Evolutionary conservation across 352 stramenopile genomes (phyloP).

Genomic region (Nannochloropsis limnetica): DNA sequence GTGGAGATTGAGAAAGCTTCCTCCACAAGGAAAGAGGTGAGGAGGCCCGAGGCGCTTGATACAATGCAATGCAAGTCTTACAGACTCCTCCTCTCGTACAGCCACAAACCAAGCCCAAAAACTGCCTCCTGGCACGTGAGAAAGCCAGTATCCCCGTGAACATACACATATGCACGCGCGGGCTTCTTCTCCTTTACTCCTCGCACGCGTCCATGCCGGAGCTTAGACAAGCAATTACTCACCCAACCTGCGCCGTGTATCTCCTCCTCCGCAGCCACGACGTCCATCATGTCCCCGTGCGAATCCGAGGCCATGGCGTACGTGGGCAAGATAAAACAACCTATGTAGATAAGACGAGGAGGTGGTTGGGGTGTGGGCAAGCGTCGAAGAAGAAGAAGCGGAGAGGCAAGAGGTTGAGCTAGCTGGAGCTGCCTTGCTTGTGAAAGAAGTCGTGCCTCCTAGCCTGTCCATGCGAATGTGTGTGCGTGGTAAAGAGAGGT

Average conservation of each 20-base stretch:
- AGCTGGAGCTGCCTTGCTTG: background rate
- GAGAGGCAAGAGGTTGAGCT: background rate
- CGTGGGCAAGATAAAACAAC: background rate
- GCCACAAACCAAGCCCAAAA: too few relatives aligned
- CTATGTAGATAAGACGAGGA: background rate
- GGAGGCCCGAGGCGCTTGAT: background rate
- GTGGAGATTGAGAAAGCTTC: background rate
- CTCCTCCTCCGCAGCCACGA: background rate
- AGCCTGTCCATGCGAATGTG: background rate
- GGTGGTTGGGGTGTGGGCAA: background rate
- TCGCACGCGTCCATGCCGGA: background rate
- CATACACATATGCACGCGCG: background rate
- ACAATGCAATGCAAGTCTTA: background rate
- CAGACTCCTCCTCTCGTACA: background rate
- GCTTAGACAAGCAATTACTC: background rate
- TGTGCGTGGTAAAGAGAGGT: background rate
- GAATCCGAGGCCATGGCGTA: background rate
- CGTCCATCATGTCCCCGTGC: background rate
- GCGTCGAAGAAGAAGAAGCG: background rate
- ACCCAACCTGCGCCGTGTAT: background rate
- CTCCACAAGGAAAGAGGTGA: background rate
- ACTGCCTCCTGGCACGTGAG: background rate
- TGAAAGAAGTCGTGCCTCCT: too few relatives aligned
- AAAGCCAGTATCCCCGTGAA: background rate
- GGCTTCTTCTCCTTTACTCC: background rate